Evolutionary conservation across 306 rosid species (phyloP), one percentile per base, ranked within the genome.

Genomic region (Arachis stenosperma): DNA sequence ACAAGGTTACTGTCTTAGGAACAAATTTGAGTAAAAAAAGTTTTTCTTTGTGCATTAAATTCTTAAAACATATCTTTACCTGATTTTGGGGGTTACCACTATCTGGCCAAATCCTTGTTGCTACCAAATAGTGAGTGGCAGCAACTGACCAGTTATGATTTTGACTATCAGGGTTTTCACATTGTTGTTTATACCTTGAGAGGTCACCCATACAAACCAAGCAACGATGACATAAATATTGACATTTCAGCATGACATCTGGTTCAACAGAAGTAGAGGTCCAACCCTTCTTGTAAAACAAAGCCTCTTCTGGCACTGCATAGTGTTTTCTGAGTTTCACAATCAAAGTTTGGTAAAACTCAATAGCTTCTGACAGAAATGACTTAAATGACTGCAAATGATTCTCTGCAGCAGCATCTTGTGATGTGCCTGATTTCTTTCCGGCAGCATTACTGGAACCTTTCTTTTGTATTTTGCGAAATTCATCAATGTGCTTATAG

Each of bases 41-140:
- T 15, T 64, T 13, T 14, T 17, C 62, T 27, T 27, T 48, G 15
- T 55, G 47, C 53, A 42, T 62, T 14, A 50, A 9, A 51, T 68
- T 33, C 37, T 33, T 3, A 1, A 9, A 30, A 36, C 33, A n/a
- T n/a, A 6, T 52, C 5, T 17, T 42, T 73, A 94, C 99, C 96
- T 91, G 99, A 88, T 94, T 94, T 39, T 94, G 99, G 3, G 99
- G 96, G 63, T 88, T 91, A 47, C 99, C 99, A 74, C 97, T 90
- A 65, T 94, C 92, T 58, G 97, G 97, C 99, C 93, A 94, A 73
- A 88, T 84, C 82, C 83, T 85, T 55, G 98, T 77, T 61, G 99
- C 96, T 86, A 87, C 92, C 86, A 94, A 71, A 83, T 94, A 95
- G 82, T 90, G 86, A 14, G 87, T 69, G 57, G 99, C 99, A 46